Base-by-base conservation (phyloP, 2,329 filamentous ascomycete genomes). In the Aureobasidium mangrovei region DNA sequence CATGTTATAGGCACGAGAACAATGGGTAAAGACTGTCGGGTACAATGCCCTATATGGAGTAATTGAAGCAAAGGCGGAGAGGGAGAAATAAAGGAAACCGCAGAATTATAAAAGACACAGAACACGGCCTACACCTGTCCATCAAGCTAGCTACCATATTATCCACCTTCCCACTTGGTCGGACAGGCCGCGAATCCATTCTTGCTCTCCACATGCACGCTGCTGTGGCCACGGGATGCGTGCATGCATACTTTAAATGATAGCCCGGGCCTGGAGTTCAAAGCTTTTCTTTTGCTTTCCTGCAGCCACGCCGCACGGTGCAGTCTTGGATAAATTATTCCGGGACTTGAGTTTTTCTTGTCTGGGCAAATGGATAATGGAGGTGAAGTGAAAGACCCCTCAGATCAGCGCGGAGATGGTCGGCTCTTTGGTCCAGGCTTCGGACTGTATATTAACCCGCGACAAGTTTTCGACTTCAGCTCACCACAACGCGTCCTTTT, bases 301-400 rank as follows among this genome's bases (percentile, higher is more conserved):
- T 29, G 47, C 36, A 24, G 18, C 18, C 28, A 18, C 35, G 12
- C 35, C 36, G 12, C 36, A 31, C 38, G n/a, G 47, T 28, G 26
- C 4, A 4, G 45, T 48, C 35, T 31, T 39, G 45, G 8, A 39
- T 51, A 51, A 9, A 51, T 51, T 51, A 41, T 33, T 41, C 29
- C 47, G 38, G 18, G 36, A 32, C 7, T 7, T 35, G 32, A 35
- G 2, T 35, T 35, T 35, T 35, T 35, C 10, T 35, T 35, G 18
- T 18, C 18, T 18, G 18, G 7, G 10, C 32, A 35, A 35, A 35
- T 35, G 32, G 32, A 35, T 35, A 2, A 10, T 7, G 32, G 32
- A 18, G 18, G 18, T 18, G 18, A 18, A 18, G 18, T 18, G 18
- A 18, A 18, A 18, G 18, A 18, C 18, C 18, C 18, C 18, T 18